A percentile compares a stretch with the other conserved stretches of the same genome.
Evolutionary conservation across 768 basidiomycete genomes (phyloP).

Genomic region (Scleroderma bovista): DNA sequence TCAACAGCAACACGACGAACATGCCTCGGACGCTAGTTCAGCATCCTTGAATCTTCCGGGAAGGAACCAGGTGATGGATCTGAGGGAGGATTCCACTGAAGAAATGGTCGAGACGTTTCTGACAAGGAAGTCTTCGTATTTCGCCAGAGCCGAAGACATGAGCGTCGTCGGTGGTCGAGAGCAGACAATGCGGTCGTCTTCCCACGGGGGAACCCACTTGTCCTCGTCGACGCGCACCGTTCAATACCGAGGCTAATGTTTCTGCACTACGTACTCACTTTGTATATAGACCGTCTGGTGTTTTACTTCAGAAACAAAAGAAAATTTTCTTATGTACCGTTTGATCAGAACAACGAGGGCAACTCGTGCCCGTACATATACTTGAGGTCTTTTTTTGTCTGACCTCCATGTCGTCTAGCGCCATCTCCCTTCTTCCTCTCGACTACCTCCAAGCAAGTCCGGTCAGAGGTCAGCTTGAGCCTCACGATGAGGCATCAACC

Average conservation of each 20-base stretch:
- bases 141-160: slow-evolving; percentile 61
- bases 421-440: slow-evolving; percentile 29
- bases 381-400: slow-evolving; percentile 1
- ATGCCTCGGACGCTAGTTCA: slow-evolving; percentile 88
- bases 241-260: neutral
- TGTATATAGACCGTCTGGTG: slow-evolving; percentile 2
- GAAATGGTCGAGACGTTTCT: slow-evolving; percentile 83
- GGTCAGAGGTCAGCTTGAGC: slow-evolving; percentile 70
- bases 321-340: neutral
- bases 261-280: neutral
- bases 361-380: slow-evolving; percentile 14
- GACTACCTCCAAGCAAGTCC: slow-evolving; percentile 60
- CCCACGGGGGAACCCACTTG: neutral
- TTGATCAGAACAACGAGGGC: slow-evolving; percentile 9
- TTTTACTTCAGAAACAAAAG: neutral
- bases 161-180: neutral
- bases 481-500: slow-evolving; percentile 44
- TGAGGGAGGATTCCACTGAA: slow-evolving; percentile 80
- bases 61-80: slow-evolving; percentile 91
- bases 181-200: too few species aligned
- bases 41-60: slow-evolving; percentile 98
- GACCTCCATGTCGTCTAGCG: slow-evolving; percentile 15
- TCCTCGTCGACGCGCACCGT: neutral
- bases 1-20: slow-evolving; percentile 48
- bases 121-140: slow-evolving; percentile 79